Conservation (phyloP, 2,329 filamentous ascomycete species). For the Samsoniella hepiali region DNA sequence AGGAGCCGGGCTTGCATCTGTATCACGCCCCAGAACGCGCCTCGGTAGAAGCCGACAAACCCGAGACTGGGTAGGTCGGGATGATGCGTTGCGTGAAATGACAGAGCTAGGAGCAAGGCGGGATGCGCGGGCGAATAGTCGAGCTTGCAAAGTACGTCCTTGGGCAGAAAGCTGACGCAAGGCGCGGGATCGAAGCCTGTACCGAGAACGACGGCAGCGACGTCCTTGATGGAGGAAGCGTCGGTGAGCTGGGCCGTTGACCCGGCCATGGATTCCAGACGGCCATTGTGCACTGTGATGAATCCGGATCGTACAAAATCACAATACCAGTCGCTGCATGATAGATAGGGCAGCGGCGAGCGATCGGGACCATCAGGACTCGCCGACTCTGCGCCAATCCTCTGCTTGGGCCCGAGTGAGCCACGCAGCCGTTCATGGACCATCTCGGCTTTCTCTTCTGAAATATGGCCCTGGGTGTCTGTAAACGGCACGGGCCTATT, state of each 20-base stretch:
- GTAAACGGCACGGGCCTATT: slow-evolving; percentile 57
- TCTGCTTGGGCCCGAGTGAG: slow-evolving; percentile 53
- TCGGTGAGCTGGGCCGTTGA: slow-evolving; percentile 33
- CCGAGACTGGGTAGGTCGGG: slow-evolving; percentile 61
- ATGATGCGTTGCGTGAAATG: slow-evolving; percentile 64
- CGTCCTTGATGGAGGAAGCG: slow-evolving; percentile 43
- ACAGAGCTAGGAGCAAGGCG: slow-evolving; percentile 62
- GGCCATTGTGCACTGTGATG: slow-evolving; percentile 52
- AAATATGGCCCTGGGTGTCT: slow-evolving; percentile 64
- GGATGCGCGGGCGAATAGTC: slow-evolving; percentile 52
- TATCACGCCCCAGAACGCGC: slow-evolving; percentile 83
- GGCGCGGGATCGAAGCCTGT: slow-evolving; percentile 69
- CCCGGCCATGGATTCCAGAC: slow-evolving; percentile 35
- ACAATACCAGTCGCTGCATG: slow-evolving; percentile 67
- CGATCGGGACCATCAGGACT: slow-evolving; percentile 39
- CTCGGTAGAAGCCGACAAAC: slow-evolving; percentile 81
- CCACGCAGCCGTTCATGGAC: slow-evolving; percentile 50
- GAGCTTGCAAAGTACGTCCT: slow-evolving; percentile 52
- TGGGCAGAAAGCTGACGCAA: slow-evolving; percentile 62
- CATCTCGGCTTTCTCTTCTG: slow-evolving; percentile 51
- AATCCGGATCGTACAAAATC: slow-evolving; percentile 68
- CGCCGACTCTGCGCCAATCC: slow-evolving; percentile 43
- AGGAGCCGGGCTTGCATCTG: slow-evolving; percentile 79
- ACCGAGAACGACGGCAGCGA: slow-evolving; percentile 68
- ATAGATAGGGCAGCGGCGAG: slow-evolving; percentile 59